Evolutionary conservation across 2,329 filamentous ascomycete genomes (phyloP).

Genomic region (Didymosphaeria variabile): DNA sequence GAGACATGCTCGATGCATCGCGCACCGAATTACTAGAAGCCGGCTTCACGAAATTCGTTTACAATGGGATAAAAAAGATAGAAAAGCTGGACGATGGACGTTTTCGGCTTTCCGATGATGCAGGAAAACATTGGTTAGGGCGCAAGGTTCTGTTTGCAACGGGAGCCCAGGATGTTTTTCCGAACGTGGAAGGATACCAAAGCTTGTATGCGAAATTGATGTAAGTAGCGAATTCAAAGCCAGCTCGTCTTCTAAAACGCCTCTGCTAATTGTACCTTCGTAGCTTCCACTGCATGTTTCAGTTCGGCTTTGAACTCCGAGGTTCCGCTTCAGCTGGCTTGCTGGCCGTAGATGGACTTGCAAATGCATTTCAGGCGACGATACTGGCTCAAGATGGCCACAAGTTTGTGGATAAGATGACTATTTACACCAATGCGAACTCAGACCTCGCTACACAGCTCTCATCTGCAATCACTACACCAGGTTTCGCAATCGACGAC

Average conservation of each 20-base stretch:
- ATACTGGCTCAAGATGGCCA: not conserved
- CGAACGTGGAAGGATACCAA: conserved; percentile 59
- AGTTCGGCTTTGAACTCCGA: conserved; percentile 20
- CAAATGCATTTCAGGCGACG: not conserved
- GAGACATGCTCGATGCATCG: not conserved
- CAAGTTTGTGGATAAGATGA: not conserved
- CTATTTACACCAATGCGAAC: not conserved
- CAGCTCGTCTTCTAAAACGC: too few species aligned
- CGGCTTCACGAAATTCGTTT: not conserved
- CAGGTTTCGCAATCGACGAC: not conserved
- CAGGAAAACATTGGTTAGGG: conserved; percentile 55
- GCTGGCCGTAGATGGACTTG: conserved; percentile 12
- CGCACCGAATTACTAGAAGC: not conserved
- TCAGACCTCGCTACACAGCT: not conserved
- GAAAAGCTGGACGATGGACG: not conserved
- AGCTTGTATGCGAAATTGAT: conserved; percentile 62
- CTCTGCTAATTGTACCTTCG: too few species aligned
- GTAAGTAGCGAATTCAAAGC: too few species aligned
- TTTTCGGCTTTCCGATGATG: conserved; percentile 49
- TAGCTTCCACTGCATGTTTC: conserved; percentile 34
- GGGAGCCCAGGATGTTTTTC: conserved; percentile 59
- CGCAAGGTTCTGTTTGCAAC: conserved; percentile 62
- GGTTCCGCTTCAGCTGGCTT: conserved; percentile 15
- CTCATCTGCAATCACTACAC: too few species aligned
- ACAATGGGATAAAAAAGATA: too few species aligned